Conservation (phyloP, 1,284 basidiomycete species). For the Xerocomus minutiporus region DNA sequence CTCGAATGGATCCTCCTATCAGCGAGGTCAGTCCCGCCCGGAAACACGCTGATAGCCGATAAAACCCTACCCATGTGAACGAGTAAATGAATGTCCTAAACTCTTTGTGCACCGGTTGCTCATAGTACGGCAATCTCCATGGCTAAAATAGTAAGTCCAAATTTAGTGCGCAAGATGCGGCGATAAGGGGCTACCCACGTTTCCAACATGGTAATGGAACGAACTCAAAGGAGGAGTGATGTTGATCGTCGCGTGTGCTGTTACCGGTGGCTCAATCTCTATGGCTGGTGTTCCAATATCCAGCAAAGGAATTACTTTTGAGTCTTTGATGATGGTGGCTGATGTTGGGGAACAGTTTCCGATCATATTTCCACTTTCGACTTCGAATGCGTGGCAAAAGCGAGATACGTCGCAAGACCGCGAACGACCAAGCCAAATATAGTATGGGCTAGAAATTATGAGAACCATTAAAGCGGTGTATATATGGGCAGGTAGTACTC, state of each 20-base stretch:
- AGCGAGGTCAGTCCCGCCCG: slow-evolving; percentile 5
- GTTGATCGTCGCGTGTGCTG: slow-evolving; percentile 39
- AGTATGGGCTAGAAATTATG: slow-evolving; percentile 49
- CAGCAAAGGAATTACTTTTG: slow-evolving; percentile 34
- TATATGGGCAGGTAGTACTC: slow-evolving; percentile 13
- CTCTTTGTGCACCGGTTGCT: slow-evolving; percentile 68
- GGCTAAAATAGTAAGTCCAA: slow-evolving; percentile 35
- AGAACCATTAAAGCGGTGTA: slow-evolving; percentile 2
- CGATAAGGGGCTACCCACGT: slow-evolving; percentile 35
- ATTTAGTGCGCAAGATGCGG: not conserved
- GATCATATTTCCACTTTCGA: slow-evolving; percentile 66
- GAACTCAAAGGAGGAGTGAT: slow-evolving; percentile 60
- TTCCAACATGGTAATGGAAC: slow-evolving; percentile 72
- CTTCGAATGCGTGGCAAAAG: slow-evolving; percentile 62
- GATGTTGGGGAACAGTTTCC: slow-evolving; percentile 47
- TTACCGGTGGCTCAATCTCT: slow-evolving; percentile 17
- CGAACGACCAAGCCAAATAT: slow-evolving; percentile 76
- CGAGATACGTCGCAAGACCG: slow-evolving; percentile 60
- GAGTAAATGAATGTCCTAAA: slow-evolving; percentile 76
- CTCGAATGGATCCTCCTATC: slow-evolving; percentile 69
- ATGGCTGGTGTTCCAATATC: slow-evolving; percentile 42
- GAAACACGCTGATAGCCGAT: not conserved
- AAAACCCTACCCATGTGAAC: slow-evolving; percentile 57
- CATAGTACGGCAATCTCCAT: slow-evolving; percentile 76
- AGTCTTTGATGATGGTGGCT: slow-evolving; percentile 32